phyloP scores from a whole-genome alignment of 768 basidiomycete genomes.

The Filobasidium wieringae region DNA sequence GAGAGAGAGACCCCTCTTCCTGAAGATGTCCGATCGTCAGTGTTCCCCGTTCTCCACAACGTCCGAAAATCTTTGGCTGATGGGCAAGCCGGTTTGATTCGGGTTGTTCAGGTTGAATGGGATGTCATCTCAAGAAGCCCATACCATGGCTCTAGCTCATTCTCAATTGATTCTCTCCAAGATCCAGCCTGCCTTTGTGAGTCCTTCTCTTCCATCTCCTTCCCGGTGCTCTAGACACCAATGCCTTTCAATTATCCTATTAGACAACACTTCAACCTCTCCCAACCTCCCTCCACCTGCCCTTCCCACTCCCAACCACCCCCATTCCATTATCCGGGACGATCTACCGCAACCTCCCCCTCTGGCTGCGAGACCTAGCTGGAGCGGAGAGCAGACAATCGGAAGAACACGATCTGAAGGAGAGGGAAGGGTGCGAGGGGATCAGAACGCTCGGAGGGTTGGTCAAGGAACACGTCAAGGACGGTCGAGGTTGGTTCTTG shows the following conservation, averaged over 20 bases:
- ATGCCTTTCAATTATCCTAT: neutral
- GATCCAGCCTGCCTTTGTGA: slow-evolving; percentile 13
- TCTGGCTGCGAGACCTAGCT: neutral
- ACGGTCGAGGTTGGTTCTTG: slow-evolving; percentile 8
- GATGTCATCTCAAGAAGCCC: slow-evolving; percentile 14
- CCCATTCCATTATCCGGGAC: slow-evolving; percentile 1
- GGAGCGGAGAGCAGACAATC: neutral
- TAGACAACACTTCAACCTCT: neutral
- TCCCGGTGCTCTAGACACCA: neutral
- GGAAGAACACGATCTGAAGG: neutral
- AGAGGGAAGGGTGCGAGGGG: slow-evolving; percentile 11
- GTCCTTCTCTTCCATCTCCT: neutral
- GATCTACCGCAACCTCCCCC: slow-evolving; percentile 2
- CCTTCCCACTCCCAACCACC: neutral
- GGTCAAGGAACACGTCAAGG: slow-evolving; percentile 2
- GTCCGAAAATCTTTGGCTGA: neutral
- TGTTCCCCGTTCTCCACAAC: neutral
- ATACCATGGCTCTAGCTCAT: slow-evolving; percentile 8
- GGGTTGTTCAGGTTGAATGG: slow-evolving; percentile 6
- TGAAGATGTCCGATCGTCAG: slow-evolving; percentile 9
- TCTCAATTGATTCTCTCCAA: slow-evolving; percentile 14
- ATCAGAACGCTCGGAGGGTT: neutral
- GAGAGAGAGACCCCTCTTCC: slow-evolving; percentile 10
- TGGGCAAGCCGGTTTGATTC: neutral
- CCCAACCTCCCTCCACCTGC: slow-evolving; percentile 5